Evolutionary conservation across 495 filamentous ascomycete species (phyloP), one percentile per base, ranked within the genome.

Genomic region (Haplographium delicatum): DNA sequence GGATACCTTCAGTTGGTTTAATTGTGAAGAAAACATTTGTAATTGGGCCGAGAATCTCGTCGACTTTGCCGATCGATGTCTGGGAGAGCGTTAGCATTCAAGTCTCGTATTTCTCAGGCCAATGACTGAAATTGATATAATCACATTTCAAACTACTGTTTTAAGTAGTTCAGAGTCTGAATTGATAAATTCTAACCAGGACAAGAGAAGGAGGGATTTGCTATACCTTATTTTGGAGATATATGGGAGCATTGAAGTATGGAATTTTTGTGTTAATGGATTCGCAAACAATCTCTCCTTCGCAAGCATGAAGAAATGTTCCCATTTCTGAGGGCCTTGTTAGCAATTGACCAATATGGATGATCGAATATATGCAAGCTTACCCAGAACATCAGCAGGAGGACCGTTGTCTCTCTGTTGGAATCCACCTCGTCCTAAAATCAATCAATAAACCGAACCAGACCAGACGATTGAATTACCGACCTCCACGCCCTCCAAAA

Each of bases 171-270:
- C n/a, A n/a, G n/a, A n/a, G n/a, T n/a, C n/a, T n/a, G n/a, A n/a
- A n/a, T n/a, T n/a, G n/a, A n/a, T n/a, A n/a, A n/a, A n/a, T n/a
- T n/a, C n/a, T n/a, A n/a, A n/a, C n/a, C n/a, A n/a, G n/a, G n/a
- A n/a, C n/a, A n/a, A n/a, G n/a, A 6, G 39, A 20, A 25, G 10
- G 28, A 25, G 15, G 15, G 24, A 20, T n/a, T 28, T 34, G 30
- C 45, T 35, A 35, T 51, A 87, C 87, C 80, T 96, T 97, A 75
- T 97, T 97, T 78, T 98, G 91, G 44, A 97, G 83, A 75, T 91
- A 98, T 62, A 97, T 95, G 44, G 88, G 89, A 31, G 94, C 93
- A 73, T 97, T 97, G 84, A 98, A 98, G 71, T 96, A 95, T 39
- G 93, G 93, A 45, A 98, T 85, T 73, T 96, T 97, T 48, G 87